Percentiles rank a stretch among this genome's conserved stretches.
phyloP scores from a whole-genome alignment of 129 eudicot species.

The Flaveria trinervia region DNA sequence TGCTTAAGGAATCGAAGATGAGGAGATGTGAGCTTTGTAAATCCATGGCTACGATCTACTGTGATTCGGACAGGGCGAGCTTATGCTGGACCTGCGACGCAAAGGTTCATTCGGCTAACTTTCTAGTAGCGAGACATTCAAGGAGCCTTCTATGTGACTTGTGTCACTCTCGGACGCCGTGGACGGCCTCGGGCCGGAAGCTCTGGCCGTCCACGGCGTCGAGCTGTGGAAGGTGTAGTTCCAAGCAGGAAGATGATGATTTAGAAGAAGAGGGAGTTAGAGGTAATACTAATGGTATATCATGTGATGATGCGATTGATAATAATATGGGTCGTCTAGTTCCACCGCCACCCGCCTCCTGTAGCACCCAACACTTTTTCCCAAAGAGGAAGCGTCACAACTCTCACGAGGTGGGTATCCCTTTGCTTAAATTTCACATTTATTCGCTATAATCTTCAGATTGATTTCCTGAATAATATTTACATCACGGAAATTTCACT shows the following conservation, averaged over 20 bases:
- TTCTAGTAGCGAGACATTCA: slow-evolving; percentile 63
- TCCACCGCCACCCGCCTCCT: no score
- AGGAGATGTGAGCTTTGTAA: slow-evolving; percentile 79
- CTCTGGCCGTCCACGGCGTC: slow-evolving; percentile 48
- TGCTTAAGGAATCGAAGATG: neutral
- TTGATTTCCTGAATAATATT: no score
- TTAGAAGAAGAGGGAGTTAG: slow-evolving; percentile 49
- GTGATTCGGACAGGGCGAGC: slow-evolving; percentile 73
- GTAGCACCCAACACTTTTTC: no score
- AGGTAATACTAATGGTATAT: no score
- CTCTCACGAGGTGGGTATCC: no score
- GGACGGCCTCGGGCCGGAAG: slow-evolving; percentile 58
- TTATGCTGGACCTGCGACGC: slow-evolving; percentile 79
- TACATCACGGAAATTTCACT: no score
- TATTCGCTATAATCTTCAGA: no score
- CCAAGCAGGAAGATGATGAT: slow-evolving; percentile 37
- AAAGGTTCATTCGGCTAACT: slow-evolving; percentile 79
- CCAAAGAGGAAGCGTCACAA: no score
- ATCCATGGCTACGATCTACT: slow-evolving; percentile 50
- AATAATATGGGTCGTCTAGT: no score
- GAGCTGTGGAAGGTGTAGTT: slow-evolving; percentile 46
- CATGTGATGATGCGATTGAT: no score
- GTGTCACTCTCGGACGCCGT: slow-evolving; percentile 60
- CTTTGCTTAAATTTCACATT: no score
- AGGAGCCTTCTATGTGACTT: slow-evolving; percentile 57